These are phyloP conservation scores for Talaromyces amestolkiae DNA, from an alignment of 2,329 filamentous ascomycete genomes.

Conservation along the genomic window DNA sequence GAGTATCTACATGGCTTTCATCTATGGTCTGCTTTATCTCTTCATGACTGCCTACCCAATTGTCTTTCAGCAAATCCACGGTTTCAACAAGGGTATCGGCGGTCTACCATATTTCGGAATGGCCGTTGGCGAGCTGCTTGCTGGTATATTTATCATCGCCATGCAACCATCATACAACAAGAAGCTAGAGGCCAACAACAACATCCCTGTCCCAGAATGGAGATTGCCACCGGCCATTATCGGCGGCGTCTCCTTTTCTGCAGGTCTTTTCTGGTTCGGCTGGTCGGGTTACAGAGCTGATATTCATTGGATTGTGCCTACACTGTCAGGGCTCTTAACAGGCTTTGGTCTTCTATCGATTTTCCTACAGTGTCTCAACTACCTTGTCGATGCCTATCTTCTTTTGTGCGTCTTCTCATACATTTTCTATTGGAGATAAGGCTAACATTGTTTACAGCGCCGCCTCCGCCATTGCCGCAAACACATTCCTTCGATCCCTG, in stretches of 20 bases:
- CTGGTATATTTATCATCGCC: conserved; percentile 36
- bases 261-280: conserved; percentile 45
- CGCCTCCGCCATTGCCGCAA: conserved; percentile 51
- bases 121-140: conserved; percentile 27
- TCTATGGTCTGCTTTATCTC: conserved; percentile 36
- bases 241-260: conserved; percentile 45
- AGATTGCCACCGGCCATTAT: conserved; percentile 49
- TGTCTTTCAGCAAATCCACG: conserved; percentile 41
- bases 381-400: conserved; percentile 40
- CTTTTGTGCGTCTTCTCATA: conserved; percentile 27
- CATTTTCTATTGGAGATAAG: too few species aligned
- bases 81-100: conserved; percentile 40
- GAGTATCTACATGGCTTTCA: conserved; percentile 40
- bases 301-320: conserved; percentile 44
- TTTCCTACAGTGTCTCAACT: conserved; percentile 50
- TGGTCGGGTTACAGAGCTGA: conserved; percentile 38
- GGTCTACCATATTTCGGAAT: conserved; percentile 45
- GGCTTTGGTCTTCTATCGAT: conserved; percentile 50
- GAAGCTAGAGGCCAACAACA: conserved; percentile 35
- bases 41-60: conserved; percentile 49
- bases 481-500: conserved; percentile 49
- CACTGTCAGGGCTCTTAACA: conserved; percentile 43
- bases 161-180: conserved; percentile 40
- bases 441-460: conserved; percentile 33
- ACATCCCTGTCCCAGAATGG: conserved; percentile 40